These are phyloP conservation scores for Tylopilus sp. DNA, from an alignment of 768 basidiomycete species.

Conservation along the genomic window DNA sequence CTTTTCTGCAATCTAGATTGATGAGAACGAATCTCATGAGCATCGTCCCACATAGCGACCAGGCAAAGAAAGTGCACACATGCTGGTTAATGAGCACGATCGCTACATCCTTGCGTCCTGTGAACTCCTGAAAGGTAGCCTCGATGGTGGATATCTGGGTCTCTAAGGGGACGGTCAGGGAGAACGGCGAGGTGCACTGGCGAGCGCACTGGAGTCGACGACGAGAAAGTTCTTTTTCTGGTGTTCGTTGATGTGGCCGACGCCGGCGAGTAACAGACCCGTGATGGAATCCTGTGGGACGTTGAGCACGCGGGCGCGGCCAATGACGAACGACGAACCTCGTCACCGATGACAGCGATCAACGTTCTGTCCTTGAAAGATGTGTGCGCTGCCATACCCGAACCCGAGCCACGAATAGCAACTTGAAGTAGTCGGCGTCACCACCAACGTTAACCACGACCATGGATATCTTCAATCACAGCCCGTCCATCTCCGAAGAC, in stretches of 20 bases:
- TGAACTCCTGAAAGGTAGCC: conserved; percentile 90
- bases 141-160: conserved; percentile 91
- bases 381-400: conserved; percentile 46
- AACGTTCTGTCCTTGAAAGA: conserved; percentile 81
- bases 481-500: conserved; percentile 82
- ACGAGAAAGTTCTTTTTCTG: conserved; percentile 98
- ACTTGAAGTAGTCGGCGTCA: neutral
- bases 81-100: conserved; percentile 98
- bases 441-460: neutral
- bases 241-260: conserved; percentile 85
- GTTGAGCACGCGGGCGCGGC: conserved; percentile 9
- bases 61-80: conserved; percentile 45
- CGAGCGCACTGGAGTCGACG: conserved; percentile 83
- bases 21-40: conserved; percentile 12
- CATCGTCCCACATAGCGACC: neutral
- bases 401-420: conserved; percentile 16
- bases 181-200: conserved; percentile 1
- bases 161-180: conserved; percentile 47
- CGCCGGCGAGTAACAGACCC: conserved; percentile 89
- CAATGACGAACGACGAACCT: conserved; percentile 47
- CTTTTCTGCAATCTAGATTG: conserved; percentile 85
- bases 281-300: conserved; percentile 87
- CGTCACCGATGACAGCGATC: conserved; percentile 96
- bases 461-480: conserved; percentile 73
- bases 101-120: conserved; percentile 90